phyloP scores from a whole-genome alignment of 2,329 filamentous ascomycete genomes.

The Diaporthe aspalathi region DNA sequence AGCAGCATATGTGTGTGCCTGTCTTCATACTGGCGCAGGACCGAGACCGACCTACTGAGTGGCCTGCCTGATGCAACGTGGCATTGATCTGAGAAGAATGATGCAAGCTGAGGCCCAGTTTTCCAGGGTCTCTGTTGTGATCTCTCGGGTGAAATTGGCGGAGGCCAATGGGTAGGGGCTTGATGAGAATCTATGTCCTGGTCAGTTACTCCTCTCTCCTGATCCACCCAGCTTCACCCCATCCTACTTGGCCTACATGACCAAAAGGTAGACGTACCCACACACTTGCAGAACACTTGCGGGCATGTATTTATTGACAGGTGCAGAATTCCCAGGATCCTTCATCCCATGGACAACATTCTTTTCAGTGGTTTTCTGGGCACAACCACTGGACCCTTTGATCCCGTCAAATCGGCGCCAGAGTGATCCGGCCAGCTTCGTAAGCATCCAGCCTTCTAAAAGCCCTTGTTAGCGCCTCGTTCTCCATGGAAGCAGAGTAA shows the following conservation, averaged over 20 bases:
- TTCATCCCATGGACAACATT: background rate
- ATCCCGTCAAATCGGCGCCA: background rate
- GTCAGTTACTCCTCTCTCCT: conserved; percentile 11
- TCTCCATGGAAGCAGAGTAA: conserved; percentile 21
- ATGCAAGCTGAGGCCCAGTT: conserved; percentile 4
- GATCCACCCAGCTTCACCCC: conserved; percentile 15
- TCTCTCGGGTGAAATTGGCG: conserved; percentile 14
- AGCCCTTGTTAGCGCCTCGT: background rate
- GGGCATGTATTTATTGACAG: background rate
- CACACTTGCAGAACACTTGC: background rate
- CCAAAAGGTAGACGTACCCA: conserved; percentile 17
- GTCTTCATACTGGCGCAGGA: background rate
- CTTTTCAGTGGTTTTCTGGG: conserved; percentile 1
- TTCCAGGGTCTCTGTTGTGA: background rate
- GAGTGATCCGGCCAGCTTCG: background rate
- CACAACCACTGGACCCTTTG: background rate
- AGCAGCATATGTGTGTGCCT: conserved; percentile 5
- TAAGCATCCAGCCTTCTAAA: background rate
- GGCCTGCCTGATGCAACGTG: conserved; percentile 13
- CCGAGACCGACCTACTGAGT: background rate
- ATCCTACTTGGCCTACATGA: conserved; percentile 13
- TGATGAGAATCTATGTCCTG: conserved; percentile 4
- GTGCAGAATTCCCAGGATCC: background rate
- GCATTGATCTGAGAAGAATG: conserved; percentile 12
- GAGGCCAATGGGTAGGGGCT: background rate